These are phyloP conservation scores for Scalesia atractyloides DNA, from an alignment of 129 eudicot species.

Conservation along the genomic window DNA sequence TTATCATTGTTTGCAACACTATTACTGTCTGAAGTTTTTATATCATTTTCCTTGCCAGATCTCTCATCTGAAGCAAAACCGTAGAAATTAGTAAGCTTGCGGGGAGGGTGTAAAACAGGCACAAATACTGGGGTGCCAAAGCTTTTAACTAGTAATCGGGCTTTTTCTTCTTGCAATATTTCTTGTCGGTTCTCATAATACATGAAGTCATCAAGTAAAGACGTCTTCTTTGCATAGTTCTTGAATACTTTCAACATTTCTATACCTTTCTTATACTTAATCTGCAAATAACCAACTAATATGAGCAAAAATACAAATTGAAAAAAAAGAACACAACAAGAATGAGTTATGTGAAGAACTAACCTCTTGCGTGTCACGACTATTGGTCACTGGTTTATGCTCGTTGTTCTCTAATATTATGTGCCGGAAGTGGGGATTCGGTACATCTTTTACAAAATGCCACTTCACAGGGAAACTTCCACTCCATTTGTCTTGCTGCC, in stretches of 20 bases:
- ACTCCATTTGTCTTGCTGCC: slow-evolving; percentile 99
- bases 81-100: slow-evolving; percentile 41
- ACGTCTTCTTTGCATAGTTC: slow-evolving; percentile 60
- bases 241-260: slow-evolving; percentile 87
- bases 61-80: slow-evolving; percentile 41
- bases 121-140: slow-evolving; percentile 51
- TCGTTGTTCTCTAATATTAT: slow-evolving; percentile 87
- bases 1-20: slow-evolving; percentile 10
- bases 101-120: slow-evolving; percentile 60
- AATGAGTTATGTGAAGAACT: background rate
- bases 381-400: slow-evolving; percentile 92
- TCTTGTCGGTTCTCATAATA: slow-evolving; percentile 86
- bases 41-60: slow-evolving; percentile 28
- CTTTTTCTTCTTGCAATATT: slow-evolving; percentile 73
- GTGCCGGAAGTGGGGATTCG: slow-evolving; percentile 82
- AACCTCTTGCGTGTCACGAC: slow-evolving; percentile 98
- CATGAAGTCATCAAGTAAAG: slow-evolving; percentile 87
- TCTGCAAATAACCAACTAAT: slow-evolving; percentile 47
- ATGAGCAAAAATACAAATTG: background rate
- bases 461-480: slow-evolving; percentile 96
- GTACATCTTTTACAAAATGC: slow-evolving; percentile 93
- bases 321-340: background rate
- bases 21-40: slow-evolving; percentile 13
- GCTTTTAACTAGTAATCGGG: slow-evolving; percentile 54
- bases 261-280: slow-evolving; percentile 61